Conservation (phyloP, 2,329 filamentous ascomycete genomes). For the Davidsoniella australis region DNA sequence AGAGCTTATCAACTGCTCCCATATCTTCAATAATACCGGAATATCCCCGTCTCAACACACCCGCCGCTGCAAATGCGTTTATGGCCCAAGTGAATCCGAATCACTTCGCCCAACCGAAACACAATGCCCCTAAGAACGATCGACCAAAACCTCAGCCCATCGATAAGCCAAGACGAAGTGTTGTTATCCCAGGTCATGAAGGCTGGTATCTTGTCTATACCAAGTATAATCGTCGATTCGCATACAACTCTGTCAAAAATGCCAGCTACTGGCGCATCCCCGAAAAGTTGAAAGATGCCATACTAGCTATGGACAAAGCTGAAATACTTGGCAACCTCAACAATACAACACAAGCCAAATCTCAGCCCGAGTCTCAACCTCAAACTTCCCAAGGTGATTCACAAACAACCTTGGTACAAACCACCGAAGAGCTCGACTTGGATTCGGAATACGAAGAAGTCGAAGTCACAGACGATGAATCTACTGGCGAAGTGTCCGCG, state of each 20-base stretch:
- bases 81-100: conserved; percentile 32
- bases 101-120: conserved; percentile 23
- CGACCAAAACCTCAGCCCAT: conserved; percentile 49
- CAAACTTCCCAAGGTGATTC: too few species aligned
- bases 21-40: background rate
- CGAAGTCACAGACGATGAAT: conserved; percentile 37
- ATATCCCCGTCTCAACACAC: conserved; percentile 29
- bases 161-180: conserved; percentile 68
- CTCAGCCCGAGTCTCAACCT: too few species aligned
- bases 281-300: conserved; percentile 64
- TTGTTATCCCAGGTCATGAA: conserved; percentile 60
- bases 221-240: conserved; percentile 75
- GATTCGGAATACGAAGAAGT: conserved; percentile 59
- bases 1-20: too few species aligned
- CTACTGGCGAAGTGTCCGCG: conserved; percentile 23
- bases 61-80: conserved; percentile 41
- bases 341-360: too few species aligned
- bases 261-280: conserved; percentile 94
- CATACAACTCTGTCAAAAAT: conserved; percentile 72
- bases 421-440: too few species aligned
- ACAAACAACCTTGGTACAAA: too few species aligned
- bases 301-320: conserved; percentile 55
- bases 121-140: conserved; percentile 25
- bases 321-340: conserved; percentile 40
- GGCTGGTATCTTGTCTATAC: conserved; percentile 92